Evolutionary conservation across 2,329 filamentous ascomycete genomes (phyloP).

Genomic region (Diaporthe longicolla): DNA sequence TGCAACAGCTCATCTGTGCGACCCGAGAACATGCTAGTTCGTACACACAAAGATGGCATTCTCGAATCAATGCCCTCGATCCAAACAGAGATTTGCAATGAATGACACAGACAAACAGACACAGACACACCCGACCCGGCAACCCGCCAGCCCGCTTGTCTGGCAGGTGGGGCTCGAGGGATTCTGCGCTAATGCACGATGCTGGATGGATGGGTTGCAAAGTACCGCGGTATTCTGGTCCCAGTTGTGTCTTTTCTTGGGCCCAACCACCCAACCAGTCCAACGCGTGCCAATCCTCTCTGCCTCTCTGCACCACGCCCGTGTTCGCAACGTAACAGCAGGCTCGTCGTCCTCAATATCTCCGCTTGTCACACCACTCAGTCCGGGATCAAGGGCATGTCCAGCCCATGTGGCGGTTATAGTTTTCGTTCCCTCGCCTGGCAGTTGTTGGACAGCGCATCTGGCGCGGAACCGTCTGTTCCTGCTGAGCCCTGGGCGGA

Average conservation of each 20-base stretch:
- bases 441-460: neutral
- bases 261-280: neutral
- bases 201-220: neutral
- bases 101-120: neutral
- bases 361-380: slow-evolving; percentile 31
- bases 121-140: neutral
- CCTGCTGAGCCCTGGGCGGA: no score
- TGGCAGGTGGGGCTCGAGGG: slow-evolving; percentile 22
- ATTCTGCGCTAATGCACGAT: slow-evolving; percentile 22
- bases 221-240: neutral
- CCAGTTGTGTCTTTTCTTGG: neutral
- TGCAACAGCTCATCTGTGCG: neutral
- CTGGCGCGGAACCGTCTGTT: no score
- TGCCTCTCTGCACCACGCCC: neutral
- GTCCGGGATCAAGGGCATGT: neutral
- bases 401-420: neutral
- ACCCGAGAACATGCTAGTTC: neutral
- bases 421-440: neutral
- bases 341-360: neutral
- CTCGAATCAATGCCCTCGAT: neutral
- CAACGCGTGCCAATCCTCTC: neutral
- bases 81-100: slow-evolving; percentile 6
- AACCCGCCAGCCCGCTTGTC: slow-evolving; percentile 6
- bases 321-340: slow-evolving; percentile 10
- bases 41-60: neutral